Evolutionary conservation across 73 alveolate species (phyloP), one percentile per base, ranked within the genome.

Genomic region (Tetrahymena borealis): DNA sequence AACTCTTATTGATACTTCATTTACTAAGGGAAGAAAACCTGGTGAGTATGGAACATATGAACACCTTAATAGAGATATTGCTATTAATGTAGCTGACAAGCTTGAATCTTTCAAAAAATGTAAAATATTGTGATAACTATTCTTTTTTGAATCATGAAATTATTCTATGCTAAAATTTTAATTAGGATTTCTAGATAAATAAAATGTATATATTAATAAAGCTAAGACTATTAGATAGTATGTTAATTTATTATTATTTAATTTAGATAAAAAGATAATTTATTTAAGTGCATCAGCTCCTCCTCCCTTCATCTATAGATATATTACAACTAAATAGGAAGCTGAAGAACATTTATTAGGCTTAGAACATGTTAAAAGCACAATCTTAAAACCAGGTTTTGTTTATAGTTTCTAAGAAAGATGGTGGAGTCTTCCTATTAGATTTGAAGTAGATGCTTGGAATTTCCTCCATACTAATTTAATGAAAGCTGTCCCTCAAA

Each of bases 271-370:
- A 32, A 92, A 92, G 20, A 78, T 93, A 41, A 93, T 93, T 11
- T 93, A 93, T 42, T 60, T 93, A 32, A 93, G 95, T 85, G 92
- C 91, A 16, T 79, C 95, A 38, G 93, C 95, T 32, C 91, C 91
- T 31, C 95, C 95, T 38, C 95, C 95, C 6, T 93, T 93, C 33
- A 39, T 93, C 38, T 32, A 37, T 24, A 38, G 95, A 39, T 93
- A 93, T 33, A n/a, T 93, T 11, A 85, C 95, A 12, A 93, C 95
- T 40, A 93, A 93, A 36, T 85, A 93, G 41, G 95, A 93, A 85
- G 95, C 91, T 39, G 95, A 93, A 93, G 39, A 93, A 36, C 93
- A 93, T 90, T 38, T 93, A 39, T 16, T 85, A 24, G 35, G 31
- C 31, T 42, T 93, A 85, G 18, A n/a, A 10, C 32, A 33, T 13